Evolutionary conservation across 768 basidiomycete species (phyloP), one percentile per base, ranked within the genome.

Genomic region (Tricholoma saponaceum): DNA sequence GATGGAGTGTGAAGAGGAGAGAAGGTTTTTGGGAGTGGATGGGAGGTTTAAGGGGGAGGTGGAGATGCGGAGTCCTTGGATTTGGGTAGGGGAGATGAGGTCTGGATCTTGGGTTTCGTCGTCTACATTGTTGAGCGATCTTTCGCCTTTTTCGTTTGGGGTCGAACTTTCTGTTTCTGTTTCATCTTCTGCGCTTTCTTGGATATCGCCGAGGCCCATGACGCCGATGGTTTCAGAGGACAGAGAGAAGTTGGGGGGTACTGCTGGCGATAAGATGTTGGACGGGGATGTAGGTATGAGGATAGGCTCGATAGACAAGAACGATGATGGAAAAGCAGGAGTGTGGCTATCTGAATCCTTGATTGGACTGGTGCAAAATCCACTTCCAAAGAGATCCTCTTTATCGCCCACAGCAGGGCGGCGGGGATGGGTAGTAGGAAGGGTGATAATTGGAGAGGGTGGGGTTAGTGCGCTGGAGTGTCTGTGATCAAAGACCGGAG

Each of bases 51-150:
- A 57, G 6, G 77, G 74, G 0, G 72, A 64, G 0, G 82, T 86
- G 30, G 75, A 77, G 51, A 86, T 82, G 59, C 82, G 76, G 61
- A 87, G 67, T 9, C 85, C 84, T 52, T 85, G 83, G 35, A 86
- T 80, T 58, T 80, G 77, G 4, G 73, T 65, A 20, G 74, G 74
- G 13, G 69, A 60, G 13, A 75, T 67, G 33, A 73, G 55, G 32
- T 67, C 59, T 49, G 41, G 41, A 16, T 64, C 43, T 43, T 12
- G 33, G 28, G 12, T 52, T 41, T 18, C n/a, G n/a, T n/a, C n/a
- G n/a, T n/a, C n/a, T n/a, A n/a, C n/a, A n/a, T n/a, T n/a, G n/a
- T n/a, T n/a, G n/a, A n/a, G n/a, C n/a, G n/a, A n/a, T n/a, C n/a
- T n/a, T 56, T 39, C 52, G 49, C 3, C 54, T 49, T 28, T 54